Base-by-base conservation (phyloP, 345 rosid species). In the Brassica nigra region DNA sequence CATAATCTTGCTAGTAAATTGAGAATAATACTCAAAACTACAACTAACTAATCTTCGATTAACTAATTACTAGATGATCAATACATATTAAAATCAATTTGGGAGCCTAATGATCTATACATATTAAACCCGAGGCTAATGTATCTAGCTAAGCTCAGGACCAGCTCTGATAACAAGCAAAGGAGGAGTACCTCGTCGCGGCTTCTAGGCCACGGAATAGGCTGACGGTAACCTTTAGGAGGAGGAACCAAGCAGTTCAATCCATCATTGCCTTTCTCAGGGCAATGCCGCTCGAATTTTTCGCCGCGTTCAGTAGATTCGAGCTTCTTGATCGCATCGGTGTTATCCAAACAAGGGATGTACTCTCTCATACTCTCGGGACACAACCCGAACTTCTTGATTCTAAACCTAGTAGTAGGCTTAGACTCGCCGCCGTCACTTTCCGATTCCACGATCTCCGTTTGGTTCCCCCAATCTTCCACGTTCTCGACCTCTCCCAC, bases 331-430 rank as follows among this genome's bases (percentile, higher is more conserved):
- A 95, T 92, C 3, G 90, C 97, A 37, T 86, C 87, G 29, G 68
- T 88, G 66, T 95, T 91, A 83, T 91, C 99, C 87, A 95, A 81
- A 81, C 99, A 93, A 18, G 98, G 99, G 73, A 93, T 92, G 80
- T 85, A 85, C 91, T 95, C 57, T n/a, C 89, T 87, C 99, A 87
- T 86, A 2, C 86, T 87, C 89, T 78, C 88, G 2, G 72, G 68
- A 76, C 99, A 95, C 74, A 89, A 77, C 87, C 57, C 57, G 8
- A 49, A 49, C 57, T 49, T 49, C 85, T 77, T 84, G 58, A 88
- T 72, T 68, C 59, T 78, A 59, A 86, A 34, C 76, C 72, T 85
- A 69, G 16, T 18, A 18, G 18, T 6, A 4, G 15, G 47, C 14
- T 78, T 78, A 29, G 75, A 47, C 12, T 66, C 82, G 4, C 68